phyloP scores from a whole-genome alignment of 371 early-diverging fungal genomes.

The Mucor velutinosus region DNA sequence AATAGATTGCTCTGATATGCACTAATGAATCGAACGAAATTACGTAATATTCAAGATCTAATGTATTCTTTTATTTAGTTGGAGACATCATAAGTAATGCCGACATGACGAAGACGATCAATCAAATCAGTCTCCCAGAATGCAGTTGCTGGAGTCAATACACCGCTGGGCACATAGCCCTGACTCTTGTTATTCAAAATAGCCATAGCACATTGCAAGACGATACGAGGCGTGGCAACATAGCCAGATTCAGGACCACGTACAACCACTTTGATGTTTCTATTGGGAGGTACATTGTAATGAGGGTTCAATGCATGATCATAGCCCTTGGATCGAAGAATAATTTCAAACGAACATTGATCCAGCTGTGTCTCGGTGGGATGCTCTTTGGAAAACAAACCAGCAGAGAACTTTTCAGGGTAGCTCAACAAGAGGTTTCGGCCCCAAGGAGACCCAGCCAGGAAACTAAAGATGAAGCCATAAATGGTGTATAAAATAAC shows the following conservation, averaged over 20 bases:
- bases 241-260: constrained; percentile 69
- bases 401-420: constrained; percentile 57
- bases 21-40: background rate
- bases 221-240: constrained; percentile 63
- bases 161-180: constrained; percentile 56
- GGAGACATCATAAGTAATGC: constrained; percentile 53
- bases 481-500: constrained; percentile 40
- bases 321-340: constrained; percentile 56
- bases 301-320: constrained; percentile 28
- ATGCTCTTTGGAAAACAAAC: constrained; percentile 61
- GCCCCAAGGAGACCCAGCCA: constrained; percentile 58
- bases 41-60: background rate
- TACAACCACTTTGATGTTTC: constrained; percentile 48
- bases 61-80: background rate
- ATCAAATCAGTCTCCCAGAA: constrained; percentile 63
- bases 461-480: constrained; percentile 49
- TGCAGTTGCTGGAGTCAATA: constrained; percentile 61
- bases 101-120: constrained; percentile 54
- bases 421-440: constrained; percentile 58
- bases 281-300: constrained; percentile 38
- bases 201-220: constrained; percentile 58
- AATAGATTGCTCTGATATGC: too few relatives aligned
- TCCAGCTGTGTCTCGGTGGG: constrained; percentile 59
- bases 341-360: constrained; percentile 58
- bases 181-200: constrained; percentile 40